phyloP scores from a whole-genome alignment of 169 alveolate species.

The Eimeria acervulina region DNA sequence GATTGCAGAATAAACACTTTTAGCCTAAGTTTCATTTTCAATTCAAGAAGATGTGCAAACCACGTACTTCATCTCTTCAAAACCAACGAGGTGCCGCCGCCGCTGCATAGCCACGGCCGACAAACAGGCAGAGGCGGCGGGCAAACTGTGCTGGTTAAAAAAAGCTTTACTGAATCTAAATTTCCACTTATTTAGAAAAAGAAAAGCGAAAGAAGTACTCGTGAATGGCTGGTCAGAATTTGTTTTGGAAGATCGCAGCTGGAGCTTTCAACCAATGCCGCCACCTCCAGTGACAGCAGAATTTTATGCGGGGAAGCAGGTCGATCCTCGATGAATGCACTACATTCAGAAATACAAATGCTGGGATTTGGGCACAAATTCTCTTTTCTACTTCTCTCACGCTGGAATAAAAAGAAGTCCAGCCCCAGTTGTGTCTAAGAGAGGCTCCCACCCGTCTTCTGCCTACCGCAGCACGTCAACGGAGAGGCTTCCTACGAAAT shows the following conservation, averaged over 20 bases:
- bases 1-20: not conserved
- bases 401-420: not conserved
- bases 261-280: not conserved
- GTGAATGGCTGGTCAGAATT: not conserved
- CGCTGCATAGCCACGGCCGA: conserved; percentile 45
- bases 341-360: not conserved
- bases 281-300: conserved; percentile 33
- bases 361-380: not conserved
- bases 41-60: not conserved
- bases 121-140: not conserved
- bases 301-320: not conserved
- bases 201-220: not conserved
- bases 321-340: not conserved
- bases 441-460: conserved; percentile 6
- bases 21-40: not conserved
- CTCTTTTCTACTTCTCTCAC: not conserved
- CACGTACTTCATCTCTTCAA: not conserved
- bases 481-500: not conserved
- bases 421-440: not conserved
- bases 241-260: not conserved
- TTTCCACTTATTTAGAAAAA: not conserved
- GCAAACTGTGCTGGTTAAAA: not conserved
- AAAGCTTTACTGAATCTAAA: not conserved
- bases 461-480: conserved; percentile 27
- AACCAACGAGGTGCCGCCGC: not conserved